Conservation (phyloP, 1,139 yeast species). For the Pneumocystis sp. region DNA sequence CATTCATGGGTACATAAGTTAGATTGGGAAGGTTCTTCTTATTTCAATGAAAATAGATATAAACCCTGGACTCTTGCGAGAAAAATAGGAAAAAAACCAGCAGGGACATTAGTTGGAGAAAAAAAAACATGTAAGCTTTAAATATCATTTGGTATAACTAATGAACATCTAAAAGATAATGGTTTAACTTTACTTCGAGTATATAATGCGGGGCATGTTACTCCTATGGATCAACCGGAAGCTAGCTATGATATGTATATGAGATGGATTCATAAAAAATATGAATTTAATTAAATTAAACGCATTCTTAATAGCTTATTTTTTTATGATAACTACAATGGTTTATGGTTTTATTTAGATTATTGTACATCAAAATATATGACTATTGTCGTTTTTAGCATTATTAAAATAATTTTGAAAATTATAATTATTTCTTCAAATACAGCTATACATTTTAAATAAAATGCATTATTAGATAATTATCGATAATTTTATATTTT, state of each 20-base stretch:
- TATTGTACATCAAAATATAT: no score
- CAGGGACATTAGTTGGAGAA: conserved; percentile 20
- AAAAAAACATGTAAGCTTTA: conserved; percentile 40
- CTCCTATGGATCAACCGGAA: conserved; percentile 66
- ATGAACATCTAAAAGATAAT: background rate
- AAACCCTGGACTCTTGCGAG: conserved; percentile 24
- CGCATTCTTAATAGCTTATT: no score
- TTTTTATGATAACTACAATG: background rate
- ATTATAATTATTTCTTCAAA: no score
- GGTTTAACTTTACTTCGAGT: conserved; percentile 41
- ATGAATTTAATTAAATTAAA: background rate
- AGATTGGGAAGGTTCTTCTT: conserved; percentile 38
- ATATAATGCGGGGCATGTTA: conserved; percentile 53
- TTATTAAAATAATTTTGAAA: background rate
- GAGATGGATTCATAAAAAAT: conserved; percentile 36
- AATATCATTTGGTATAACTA: conserved; percentile 25
- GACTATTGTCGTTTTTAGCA: no score
- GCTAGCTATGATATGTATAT: conserved; percentile 61
- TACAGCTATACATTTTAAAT: no score
- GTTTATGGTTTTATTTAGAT: no score
- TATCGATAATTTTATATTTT: no score
- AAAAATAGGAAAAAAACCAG: conserved; percentile 13
- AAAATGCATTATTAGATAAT: no score
- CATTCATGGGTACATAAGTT: conserved; percentile 61
- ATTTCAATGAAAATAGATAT: conserved; percentile 21